phyloP scores from a whole-genome alignment of 352 stramenopile genomes.

The Globisporangium cylindrosporum region DNA sequence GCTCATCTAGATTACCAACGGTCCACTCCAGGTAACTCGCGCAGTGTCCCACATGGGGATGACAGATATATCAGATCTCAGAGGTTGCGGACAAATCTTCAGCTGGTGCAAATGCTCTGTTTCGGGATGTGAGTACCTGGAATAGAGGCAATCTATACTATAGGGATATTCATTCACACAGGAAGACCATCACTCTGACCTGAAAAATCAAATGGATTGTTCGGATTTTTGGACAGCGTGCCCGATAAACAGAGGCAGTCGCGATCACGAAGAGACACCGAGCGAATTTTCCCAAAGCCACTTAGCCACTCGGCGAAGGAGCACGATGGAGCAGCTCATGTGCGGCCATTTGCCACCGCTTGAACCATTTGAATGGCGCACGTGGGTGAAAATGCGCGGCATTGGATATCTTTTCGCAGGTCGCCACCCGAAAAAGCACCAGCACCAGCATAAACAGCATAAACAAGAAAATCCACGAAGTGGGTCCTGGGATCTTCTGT shows the following conservation, averaged over 20 bases:
- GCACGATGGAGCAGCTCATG: background rate
- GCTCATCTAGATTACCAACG: slow-evolving; percentile 1
- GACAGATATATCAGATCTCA: background rate
- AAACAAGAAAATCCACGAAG: slow-evolving; percentile 1
- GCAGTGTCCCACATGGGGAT: background rate
- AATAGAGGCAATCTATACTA: background rate
- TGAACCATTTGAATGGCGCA: background rate
- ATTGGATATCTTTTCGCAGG: background rate
- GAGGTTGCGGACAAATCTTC: background rate
- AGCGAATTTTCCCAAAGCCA: slow-evolving; percentile 2
- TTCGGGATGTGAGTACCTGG: background rate
- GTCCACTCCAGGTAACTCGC: background rate
- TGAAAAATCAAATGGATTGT: slow-evolving; percentile 17
- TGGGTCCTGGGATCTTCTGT: background rate
- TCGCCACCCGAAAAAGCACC: background rate
- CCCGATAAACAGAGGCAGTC: slow-evolving; percentile 1
- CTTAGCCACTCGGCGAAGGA: background rate
- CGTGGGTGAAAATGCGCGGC: background rate
- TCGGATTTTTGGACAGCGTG: slow-evolving; percentile 16
- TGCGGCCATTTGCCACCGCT: background rate
- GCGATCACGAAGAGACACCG: slow-evolving; percentile 2
- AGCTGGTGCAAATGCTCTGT: background rate
- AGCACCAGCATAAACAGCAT: background rate
- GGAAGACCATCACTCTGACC: background rate
- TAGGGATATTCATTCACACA: background rate